Evolutionary conservation across 768 basidiomycete genomes (phyloP), one percentile per base, ranked within the genome.

Genomic region (Chalciporus piperatus): DNA sequence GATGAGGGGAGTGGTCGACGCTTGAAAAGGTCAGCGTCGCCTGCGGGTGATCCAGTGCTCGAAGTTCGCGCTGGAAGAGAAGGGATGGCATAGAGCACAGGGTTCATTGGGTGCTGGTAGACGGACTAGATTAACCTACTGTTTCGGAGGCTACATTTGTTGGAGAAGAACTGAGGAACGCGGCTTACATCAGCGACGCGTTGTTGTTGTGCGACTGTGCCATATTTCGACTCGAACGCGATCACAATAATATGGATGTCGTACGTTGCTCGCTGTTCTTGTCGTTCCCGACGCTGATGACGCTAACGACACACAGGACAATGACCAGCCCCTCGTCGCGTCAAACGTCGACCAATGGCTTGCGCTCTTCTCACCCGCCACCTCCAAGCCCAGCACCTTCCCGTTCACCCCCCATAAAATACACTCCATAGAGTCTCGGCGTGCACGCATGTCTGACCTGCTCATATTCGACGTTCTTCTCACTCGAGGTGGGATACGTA

Each of bases 401-500:
- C 74, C 88, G 42, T 90, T 84, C 80, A 74, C 74, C 54, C 69
- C 72, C 16, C 73, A 76, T 37, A 71, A 73, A 28, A 76, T 75
- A 42, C 74, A 78, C 54, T 76, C 81, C 66, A 86, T 91, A 47
- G 78, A 82, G 58, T 69, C 75, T 39, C 79, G 87, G 35, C 81
- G 90, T 35, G 79, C 79, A 5, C 68, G 69, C 33, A 73, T 90
- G 71, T 73, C 76, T 25, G 85, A 86, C 64, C 59, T 76, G 47
- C 80, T 91, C 42, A 76, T 92, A 28, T 87, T 89, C 55, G 89
- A 92, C 65, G 78, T 86, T 19, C 76, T 92, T 5, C 78, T 93
- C 35, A 66, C 73, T 9, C 76, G 80, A 13, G 88, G 87, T 20
- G 81, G 84, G 6, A 73, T 91, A 45, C 73, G 69, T 9, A 73